Evolutionary conservation across 768 basidiomycete genomes (phyloP).

Genomic region (Boletus sensibilis): DNA sequence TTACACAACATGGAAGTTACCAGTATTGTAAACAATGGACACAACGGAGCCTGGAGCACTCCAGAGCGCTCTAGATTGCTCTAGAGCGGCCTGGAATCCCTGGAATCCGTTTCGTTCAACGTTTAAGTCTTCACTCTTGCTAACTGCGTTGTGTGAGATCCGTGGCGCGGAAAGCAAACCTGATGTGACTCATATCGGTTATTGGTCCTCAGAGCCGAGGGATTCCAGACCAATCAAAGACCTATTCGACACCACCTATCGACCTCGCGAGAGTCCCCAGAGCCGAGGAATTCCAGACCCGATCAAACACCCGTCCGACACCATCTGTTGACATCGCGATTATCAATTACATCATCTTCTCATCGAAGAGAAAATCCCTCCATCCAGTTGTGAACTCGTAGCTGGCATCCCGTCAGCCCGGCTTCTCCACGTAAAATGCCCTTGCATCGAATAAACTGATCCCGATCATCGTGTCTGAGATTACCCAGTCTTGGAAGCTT

Average conservation of each 20-base stretch:
- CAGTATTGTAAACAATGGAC: too few species aligned
- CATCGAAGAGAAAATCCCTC: constrained; percentile 15
- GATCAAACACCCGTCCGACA: constrained; percentile 5
- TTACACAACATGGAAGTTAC: too few species aligned
- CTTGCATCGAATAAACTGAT: constrained; percentile 2
- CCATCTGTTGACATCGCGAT: constrained; percentile 12
- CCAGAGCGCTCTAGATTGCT: too few species aligned
- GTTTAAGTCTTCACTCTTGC: too few species aligned
- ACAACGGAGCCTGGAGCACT: too few species aligned
- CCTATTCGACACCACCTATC: neutral
- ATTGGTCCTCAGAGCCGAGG: neutral
- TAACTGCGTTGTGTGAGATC: too few species aligned
- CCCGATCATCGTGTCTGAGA: constrained; percentile 12
- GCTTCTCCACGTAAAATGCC: constrained; percentile 27
- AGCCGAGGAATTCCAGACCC: constrained; percentile 18
- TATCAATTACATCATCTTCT: constrained; percentile 18
- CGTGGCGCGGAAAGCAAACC: neutral
- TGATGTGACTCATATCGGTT: neutral
- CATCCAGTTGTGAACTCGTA: neutral
- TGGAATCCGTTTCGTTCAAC: too few species aligned
- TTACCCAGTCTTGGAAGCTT: constrained; percentile 12
- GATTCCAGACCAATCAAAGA: constrained; percentile 4
- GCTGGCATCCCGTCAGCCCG: constrained; percentile 6
- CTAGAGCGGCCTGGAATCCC: too few species aligned
- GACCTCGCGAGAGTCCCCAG: constrained; percentile 6